A percentile compares a stretch with the other conserved stretches of the same genome.
Evolutionary conservation across 768 basidiomycete species (phyloP).

Genomic region (Termitomyces eurrhizus): DNA sequence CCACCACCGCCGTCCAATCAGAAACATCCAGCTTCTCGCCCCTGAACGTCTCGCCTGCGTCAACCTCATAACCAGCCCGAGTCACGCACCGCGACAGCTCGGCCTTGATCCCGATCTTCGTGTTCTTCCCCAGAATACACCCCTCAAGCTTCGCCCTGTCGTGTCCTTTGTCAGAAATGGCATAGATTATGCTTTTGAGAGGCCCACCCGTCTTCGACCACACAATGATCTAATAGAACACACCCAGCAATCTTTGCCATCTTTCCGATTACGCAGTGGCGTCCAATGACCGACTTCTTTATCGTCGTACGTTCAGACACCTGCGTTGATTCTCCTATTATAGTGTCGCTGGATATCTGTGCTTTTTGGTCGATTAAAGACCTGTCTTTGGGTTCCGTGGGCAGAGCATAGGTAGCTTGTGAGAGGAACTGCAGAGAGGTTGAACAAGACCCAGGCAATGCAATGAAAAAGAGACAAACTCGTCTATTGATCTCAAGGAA

Average conservation of each 20-base stretch:
- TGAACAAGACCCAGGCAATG: not conserved
- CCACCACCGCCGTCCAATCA: conserved; percentile 18
- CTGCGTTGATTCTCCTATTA: conserved; percentile 79
- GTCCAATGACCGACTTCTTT: conserved; percentile 75
- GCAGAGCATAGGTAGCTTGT: conserved; percentile 47
- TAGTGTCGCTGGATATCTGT: conserved; percentile 78
- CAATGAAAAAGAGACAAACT: conserved; percentile 35
- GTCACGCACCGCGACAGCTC: conserved; percentile 67
- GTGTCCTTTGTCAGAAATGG: conserved; percentile 3
- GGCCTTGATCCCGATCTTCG: conserved; percentile 66
- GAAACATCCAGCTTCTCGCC: conserved; percentile 20
- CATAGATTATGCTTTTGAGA: not conserved
- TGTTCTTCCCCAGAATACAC: conserved; percentile 72
- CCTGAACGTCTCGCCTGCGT: conserved; percentile 31
- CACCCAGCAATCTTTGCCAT: conserved; percentile 82
- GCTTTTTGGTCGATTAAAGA: conserved; percentile 75
- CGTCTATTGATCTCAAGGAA: conserved; percentile 81
- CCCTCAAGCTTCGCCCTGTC: conserved; percentile 71
- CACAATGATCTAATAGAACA: conserved; percentile 85
- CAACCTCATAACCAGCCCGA: conserved; percentile 75
- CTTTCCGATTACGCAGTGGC: conserved; percentile 81
- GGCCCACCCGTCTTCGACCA: conserved; percentile 80
- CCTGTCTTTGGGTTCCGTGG: conserved; percentile 58
- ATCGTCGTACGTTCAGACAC: conserved; percentile 77
- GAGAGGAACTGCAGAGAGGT: conserved; percentile 42